Evolutionary conservation across 768 basidiomycete genomes (phyloP), one percentile per base, ranked within the genome.

Genomic region (Serendipita sp.): DNA sequence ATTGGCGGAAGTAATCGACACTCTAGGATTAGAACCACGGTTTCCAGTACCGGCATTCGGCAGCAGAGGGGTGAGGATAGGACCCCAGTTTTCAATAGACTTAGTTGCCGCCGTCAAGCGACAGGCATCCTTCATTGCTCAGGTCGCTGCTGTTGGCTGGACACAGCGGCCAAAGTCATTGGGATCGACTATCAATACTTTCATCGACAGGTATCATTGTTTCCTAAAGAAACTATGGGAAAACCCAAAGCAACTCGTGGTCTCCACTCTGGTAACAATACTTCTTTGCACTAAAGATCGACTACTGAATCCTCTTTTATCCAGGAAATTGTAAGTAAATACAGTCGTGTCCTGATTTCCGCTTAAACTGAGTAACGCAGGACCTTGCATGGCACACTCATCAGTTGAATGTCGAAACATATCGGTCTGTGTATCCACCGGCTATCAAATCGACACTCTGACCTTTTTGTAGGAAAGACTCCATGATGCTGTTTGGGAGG

Each of bases 351-450:
- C 11, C 3, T 23, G 0, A 60, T 4, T 8, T 29, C 36, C 11
- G 23, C n/a, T n/a, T 37, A 8, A 60, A 3, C n/a, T 1, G 58
- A 48, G 6, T 40, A 23, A 27, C 43, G 15, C 36, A 62, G 63
- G 67, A 68, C 18, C 58, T 68, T 3, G 66, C 67, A 16, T 68
- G 67, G 67, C 67, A 68, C 37, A 68, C 67, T 1, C 67, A 68
- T 44, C 67, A 68, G 36, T 64, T 68, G 1, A 62, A 66, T 16
- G 58, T 60, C 37, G 64, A 55, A 46, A n/a, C n/a, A 3, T 67
- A 67, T 29, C 23, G 66, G 65, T 67, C 15, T 40, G 63, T 27
- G 10, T 36, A 18, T 53, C 2, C 48, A 8, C 6, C 29, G 18
- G 48, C n/a, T n/a, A 50, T 50, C n/a, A n/a, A 3, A n/a, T 11